phyloP scores from a whole-genome alignment of 208 protist species.

The Vickermania ingenoplastis region DNA sequence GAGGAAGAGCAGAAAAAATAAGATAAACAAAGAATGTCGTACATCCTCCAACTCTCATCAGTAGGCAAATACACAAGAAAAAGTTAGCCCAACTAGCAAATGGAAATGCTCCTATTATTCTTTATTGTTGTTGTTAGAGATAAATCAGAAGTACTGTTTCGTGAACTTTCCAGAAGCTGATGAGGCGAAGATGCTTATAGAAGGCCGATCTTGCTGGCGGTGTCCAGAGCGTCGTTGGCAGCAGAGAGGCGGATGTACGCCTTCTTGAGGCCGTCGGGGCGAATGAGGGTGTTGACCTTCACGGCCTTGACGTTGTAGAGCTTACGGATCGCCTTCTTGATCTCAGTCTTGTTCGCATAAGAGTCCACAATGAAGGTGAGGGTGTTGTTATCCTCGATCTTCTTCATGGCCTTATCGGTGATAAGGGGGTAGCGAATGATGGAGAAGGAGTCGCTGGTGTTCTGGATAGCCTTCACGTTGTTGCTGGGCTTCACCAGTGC shows the following conservation, averaged over 20 bases:
- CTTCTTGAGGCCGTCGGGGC: conserved; percentile 98
- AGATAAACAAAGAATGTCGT: too few species aligned
- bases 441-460: conserved; percentile 81
- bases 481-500: conserved; percentile 89
- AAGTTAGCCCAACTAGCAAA: too few species aligned
- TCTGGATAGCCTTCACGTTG: conserved; percentile 69
- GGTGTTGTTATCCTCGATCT: conserved; percentile 99
- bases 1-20: too few species aligned
- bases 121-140: too few species aligned
- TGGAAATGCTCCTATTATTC: too few species aligned
- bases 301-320: conserved; percentile 96
- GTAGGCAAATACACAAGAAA: too few species aligned
- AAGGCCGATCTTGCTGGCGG: conserved; percentile 97
- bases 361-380: conserved; percentile 99
- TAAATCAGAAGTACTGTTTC: too few species aligned
- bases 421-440: conserved; percentile 97
- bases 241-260: conserved; percentile 95
- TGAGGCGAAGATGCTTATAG: too few species aligned
- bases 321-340: conserved; percentile 97
- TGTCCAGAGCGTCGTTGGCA: conserved; percentile 95
- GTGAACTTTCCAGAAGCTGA: too few species aligned
- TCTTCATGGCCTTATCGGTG: conserved; percentile 98
- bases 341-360: conserved; percentile 96
- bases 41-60: too few species aligned
- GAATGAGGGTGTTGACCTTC: conserved; percentile 99